A percentile compares a stretch with the other conserved stretches of the same genome.
Conservation (phyloP, 2,329 filamentous ascomycete genomes). For the Fusarium pseudograminearum region DNA sequence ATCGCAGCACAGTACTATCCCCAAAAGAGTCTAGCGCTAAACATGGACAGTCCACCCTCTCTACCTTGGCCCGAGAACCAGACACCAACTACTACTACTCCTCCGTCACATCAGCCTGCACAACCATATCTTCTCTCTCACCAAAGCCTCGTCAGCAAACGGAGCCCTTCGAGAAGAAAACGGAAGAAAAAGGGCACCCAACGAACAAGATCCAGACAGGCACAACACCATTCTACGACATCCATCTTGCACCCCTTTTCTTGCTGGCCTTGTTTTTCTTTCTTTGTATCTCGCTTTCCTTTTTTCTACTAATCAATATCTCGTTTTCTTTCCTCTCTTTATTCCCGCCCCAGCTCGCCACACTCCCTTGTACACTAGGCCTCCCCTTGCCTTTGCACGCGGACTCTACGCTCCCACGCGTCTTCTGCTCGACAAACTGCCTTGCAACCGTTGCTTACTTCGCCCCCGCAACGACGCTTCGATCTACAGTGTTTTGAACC, state of each 20-base stretch:
- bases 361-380: constrained; percentile 32
- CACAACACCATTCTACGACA: constrained; percentile 14
- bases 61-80: constrained; percentile 30
- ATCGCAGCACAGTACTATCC: background rate
- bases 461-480: constrained; percentile 19
- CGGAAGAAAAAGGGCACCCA: background rate
- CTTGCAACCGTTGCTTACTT: constrained; percentile 22
- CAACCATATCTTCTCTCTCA: constrained; percentile 40
- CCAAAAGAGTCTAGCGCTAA: background rate
- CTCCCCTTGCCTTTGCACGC: constrained; percentile 31
- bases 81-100: constrained; percentile 26
- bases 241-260: background rate
- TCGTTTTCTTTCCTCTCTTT: constrained; percentile 7
- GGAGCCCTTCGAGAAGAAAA: constrained; percentile 7
- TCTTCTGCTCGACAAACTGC: constrained; percentile 6
- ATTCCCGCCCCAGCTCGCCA: constrained; percentile 11
- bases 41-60: constrained; percentile 19
- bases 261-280: constrained; percentile 1
- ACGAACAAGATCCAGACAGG: constrained; percentile 13
- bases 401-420: constrained; percentile 27
- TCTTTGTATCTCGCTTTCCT: background rate
- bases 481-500: constrained; percentile 5
- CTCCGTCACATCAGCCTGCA: constrained; percentile 45
- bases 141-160: constrained; percentile 44
- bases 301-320: constrained; percentile 11